These are phyloP conservation scores for Lactifluus echinatus DNA, from an alignment of 768 basidiomycete genomes.

Conservation along the genomic window DNA sequence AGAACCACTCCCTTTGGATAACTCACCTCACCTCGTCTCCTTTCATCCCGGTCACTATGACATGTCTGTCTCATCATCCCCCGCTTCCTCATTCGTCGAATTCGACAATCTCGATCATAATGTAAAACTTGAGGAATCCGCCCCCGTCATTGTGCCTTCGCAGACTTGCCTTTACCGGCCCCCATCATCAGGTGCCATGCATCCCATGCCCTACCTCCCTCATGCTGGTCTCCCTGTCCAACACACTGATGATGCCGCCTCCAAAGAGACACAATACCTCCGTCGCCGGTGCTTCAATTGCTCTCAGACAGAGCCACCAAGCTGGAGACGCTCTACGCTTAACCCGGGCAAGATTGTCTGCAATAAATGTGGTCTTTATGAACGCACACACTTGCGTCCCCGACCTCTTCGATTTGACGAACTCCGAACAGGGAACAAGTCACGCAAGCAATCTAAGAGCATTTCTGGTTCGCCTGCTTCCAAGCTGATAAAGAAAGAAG, in stretches of 20 bases:
- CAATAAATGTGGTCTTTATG: slow-evolving; percentile 90
- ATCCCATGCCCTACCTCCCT: slow-evolving; percentile 29
- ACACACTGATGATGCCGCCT: slow-evolving; percentile 85
- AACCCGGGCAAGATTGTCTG: slow-evolving; percentile 90
- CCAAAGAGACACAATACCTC: slow-evolving; percentile 86
- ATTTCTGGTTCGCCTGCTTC: slow-evolving; percentile 29
- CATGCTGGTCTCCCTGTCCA: slow-evolving; percentile 58
- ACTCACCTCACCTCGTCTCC: slow-evolving; percentile 31
- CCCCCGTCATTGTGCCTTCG: slow-evolving; percentile 54
- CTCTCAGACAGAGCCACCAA: slow-evolving; percentile 84
- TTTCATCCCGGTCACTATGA: slow-evolving; percentile 28
- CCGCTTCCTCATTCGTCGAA: slow-evolving; percentile 40
- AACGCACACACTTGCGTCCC: slow-evolving; percentile 78
- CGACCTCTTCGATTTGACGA: slow-evolving; percentile 83
- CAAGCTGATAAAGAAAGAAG: slow-evolving; percentile 54
- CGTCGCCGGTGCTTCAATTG: slow-evolving; percentile 86
- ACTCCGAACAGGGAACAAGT: slow-evolving; percentile 78
- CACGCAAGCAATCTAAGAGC: slow-evolving; percentile 46
- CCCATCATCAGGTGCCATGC: slow-evolving; percentile 27
- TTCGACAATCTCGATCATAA: slow-evolving; percentile 36
- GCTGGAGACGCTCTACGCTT: slow-evolving; percentile 80
- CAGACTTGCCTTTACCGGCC: slow-evolving; percentile 45
- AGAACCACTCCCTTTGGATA: slow-evolving; percentile 33
- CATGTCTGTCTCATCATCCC: slow-evolving; percentile 29
- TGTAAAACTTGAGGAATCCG: slow-evolving; percentile 62